These are phyloP conservation scores for Ballota nigra DNA, from an alignment of 257 asterid genomes.

Conservation along the genomic window DNA sequence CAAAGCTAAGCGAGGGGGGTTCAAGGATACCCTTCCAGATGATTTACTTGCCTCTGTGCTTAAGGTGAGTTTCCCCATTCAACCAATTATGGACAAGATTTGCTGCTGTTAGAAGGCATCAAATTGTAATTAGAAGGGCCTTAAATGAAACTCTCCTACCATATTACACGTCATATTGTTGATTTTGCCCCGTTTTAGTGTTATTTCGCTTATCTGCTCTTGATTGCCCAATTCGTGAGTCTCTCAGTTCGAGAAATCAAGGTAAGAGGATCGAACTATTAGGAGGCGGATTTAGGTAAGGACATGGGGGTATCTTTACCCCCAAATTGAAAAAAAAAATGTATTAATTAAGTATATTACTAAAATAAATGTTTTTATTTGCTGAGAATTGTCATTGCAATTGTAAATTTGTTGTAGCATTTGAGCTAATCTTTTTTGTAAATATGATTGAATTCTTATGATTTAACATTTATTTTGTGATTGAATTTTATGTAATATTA, in stretches of 20 bases:
- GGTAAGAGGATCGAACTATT: background rate
- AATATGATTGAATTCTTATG: no score
- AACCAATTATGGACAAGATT: background rate
- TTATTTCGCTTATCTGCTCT: background rate
- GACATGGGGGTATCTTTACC: no score
- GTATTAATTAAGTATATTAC: no score
- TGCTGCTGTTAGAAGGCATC: background rate
- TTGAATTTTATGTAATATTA: no score
- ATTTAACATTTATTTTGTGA: no score
- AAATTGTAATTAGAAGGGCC: background rate
- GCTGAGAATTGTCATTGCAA: no score
- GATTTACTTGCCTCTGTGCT: constrained; percentile 89
- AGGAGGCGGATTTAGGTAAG: no score
- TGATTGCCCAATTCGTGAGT: background rate
- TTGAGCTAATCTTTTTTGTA: no score
- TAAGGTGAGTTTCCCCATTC: constrained; percentile 46
- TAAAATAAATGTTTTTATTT: no score
- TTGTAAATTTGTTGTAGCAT: no score
- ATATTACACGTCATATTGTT: background rate
- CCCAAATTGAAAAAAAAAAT: no score
- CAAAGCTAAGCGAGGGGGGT: constrained; percentile 82
- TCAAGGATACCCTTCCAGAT: constrained; percentile 86
- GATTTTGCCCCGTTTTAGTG: background rate
- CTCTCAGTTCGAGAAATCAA: no score
- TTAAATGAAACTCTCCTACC: background rate